Evolutionary conservation across 768 basidiomycete species (phyloP).

Genomic region (Suillus subaureus): DNA sequence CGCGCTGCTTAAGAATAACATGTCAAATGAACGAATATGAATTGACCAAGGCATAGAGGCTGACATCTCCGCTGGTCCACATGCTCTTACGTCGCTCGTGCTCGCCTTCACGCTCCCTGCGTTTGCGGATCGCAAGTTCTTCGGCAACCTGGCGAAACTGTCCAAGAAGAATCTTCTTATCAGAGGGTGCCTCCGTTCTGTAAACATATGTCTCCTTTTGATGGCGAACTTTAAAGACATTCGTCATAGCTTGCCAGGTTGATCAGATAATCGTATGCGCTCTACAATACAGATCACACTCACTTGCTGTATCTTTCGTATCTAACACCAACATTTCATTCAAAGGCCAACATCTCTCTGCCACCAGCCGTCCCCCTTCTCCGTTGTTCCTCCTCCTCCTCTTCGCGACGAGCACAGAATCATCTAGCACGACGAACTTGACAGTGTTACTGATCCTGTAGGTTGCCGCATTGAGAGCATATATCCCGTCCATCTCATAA

Average conservation of each 20-base stretch:
- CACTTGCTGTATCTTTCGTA: slow-evolving; percentile 92
- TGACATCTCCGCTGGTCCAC: slow-evolving; percentile 54
- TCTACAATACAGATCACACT: slow-evolving; percentile 25
- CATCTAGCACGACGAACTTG: slow-evolving; percentile 89
- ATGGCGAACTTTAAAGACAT: slow-evolving; percentile 93
- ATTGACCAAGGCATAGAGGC: slow-evolving; percentile 12
- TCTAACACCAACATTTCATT: slow-evolving; percentile 95
- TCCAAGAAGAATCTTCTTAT: slow-evolving; percentile 84
- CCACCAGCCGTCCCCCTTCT: slow-evolving; percentile 77
- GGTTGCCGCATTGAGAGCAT: slow-evolving; percentile 89
- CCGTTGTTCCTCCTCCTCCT: slow-evolving; percentile 64
- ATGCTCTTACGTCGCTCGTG: slow-evolving; percentile 84
- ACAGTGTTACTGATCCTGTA: slow-evolving; percentile 90
- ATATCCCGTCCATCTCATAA: slow-evolving; percentile 79
- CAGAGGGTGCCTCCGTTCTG: slow-evolving; percentile 75
- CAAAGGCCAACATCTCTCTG: slow-evolving; percentile 91
- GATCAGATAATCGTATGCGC: slow-evolving; percentile 8
- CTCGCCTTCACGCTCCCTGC: slow-evolving; percentile 93
- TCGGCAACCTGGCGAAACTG: slow-evolving; percentile 93
- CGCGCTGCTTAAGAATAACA: slow-evolving; percentile 28
- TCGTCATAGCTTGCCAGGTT: slow-evolving; percentile 66
- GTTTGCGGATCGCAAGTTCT: slow-evolving; percentile 82
- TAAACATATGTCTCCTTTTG: slow-evolving; percentile 96
- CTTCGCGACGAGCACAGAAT: slow-evolving; percentile 86
- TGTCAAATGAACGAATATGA: background rate